These are phyloP conservation scores for Xeromyces bisporus DNA, from an alignment of 495 filamentous ascomycete genomes.

Conservation along the genomic window DNA sequence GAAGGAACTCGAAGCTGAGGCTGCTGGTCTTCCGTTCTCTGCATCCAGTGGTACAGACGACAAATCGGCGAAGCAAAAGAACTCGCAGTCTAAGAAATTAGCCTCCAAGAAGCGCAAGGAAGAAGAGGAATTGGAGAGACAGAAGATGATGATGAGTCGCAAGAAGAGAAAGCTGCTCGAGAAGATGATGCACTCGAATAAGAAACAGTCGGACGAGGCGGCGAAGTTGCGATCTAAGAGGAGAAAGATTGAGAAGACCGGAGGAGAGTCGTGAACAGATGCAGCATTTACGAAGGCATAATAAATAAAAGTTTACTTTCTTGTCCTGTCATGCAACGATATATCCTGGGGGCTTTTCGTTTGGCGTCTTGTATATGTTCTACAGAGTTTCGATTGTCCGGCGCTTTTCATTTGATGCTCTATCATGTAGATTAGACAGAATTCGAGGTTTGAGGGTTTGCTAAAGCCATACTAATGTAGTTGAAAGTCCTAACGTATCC, in stretches of 20 bases:
- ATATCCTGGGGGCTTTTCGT: slow-evolving; percentile 4
- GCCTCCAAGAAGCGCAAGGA: slow-evolving; percentile 53
- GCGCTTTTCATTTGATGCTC: too few species aligned
- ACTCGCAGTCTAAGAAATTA: slow-evolving; percentile 47
- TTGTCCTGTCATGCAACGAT: slow-evolving; percentile 8
- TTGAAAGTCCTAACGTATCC: too few species aligned
- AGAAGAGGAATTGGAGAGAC: slow-evolving; percentile 67
- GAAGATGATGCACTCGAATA: slow-evolving; percentile 84
- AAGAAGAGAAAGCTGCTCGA: slow-evolving; percentile 81
- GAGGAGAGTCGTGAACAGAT: too few species aligned
- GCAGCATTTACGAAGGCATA: slow-evolving; percentile 11
- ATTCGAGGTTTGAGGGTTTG: too few species aligned
- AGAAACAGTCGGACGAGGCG: slow-evolving; percentile 64
- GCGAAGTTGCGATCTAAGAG: slow-evolving; percentile 63
- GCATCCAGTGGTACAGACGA: slow-evolving; percentile 15
- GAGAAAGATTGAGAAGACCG: slow-evolving; percentile 72
- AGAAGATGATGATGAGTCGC: slow-evolving; percentile 84
- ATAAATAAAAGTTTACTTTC: slow-evolving; percentile 6
- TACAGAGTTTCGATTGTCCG: too few species aligned
- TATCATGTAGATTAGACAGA: too few species aligned
- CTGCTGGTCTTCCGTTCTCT: slow-evolving; percentile 39
- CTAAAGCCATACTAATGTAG: too few species aligned
- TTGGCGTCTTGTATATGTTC: too few species aligned
- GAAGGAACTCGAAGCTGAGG: slow-evolving; percentile 81
- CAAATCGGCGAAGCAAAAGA: slow-evolving; percentile 36